phyloP scores from a whole-genome alignment of 192 early-diverging fungal genomes.

The Entomortierella parvispora region DNA sequence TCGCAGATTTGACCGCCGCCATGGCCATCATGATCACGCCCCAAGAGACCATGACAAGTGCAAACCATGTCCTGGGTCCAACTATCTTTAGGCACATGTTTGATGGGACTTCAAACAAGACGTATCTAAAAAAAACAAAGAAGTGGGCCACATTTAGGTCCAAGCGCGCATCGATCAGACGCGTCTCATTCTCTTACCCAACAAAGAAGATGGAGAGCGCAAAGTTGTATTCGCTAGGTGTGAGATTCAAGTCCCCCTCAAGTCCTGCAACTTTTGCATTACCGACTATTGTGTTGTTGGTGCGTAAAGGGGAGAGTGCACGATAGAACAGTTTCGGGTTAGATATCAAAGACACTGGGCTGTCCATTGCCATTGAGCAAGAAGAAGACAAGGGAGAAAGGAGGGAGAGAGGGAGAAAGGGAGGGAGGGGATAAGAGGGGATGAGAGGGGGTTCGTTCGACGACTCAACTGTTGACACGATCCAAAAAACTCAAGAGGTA shows the following conservation, averaged over 20 bases:
- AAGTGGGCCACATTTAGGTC: background rate
- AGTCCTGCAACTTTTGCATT: constrained; percentile 68
- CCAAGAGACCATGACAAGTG: constrained; percentile 65
- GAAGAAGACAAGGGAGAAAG: too few relatives aligned
- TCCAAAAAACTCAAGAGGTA: constrained; percentile 79
- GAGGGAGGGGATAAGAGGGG: too few relatives aligned
- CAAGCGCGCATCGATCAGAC: background rate
- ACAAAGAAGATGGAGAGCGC: constrained; percentile 76
- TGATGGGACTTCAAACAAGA: constrained; percentile 74
- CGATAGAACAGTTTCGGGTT: background rate
- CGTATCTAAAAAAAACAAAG: constrained; percentile 23
- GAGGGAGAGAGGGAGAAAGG: too few relatives aligned
- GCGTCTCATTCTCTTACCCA: too few relatives aligned
- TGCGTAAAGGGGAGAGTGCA: background rate
- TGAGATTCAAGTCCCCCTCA: constrained; percentile 55
- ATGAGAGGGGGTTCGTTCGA: too few relatives aligned
- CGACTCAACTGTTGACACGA: constrained; percentile 71
- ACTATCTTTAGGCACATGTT: constrained; percentile 69
- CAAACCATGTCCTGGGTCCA: constrained; percentile 64
- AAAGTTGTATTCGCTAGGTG: constrained; percentile 62
- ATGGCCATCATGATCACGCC: constrained; percentile 59
- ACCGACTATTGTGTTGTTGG: constrained; percentile 21
- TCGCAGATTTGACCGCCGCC: constrained; percentile 47
- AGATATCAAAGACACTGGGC: too few relatives aligned
- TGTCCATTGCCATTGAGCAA: too few relatives aligned